A percentile compares a stretch with the other conserved stretches of the same genome.
These are phyloP conservation scores for Nannochloris sp. DNA, from an alignment of 139 green algal species.

Conservation along the genomic window DNA sequence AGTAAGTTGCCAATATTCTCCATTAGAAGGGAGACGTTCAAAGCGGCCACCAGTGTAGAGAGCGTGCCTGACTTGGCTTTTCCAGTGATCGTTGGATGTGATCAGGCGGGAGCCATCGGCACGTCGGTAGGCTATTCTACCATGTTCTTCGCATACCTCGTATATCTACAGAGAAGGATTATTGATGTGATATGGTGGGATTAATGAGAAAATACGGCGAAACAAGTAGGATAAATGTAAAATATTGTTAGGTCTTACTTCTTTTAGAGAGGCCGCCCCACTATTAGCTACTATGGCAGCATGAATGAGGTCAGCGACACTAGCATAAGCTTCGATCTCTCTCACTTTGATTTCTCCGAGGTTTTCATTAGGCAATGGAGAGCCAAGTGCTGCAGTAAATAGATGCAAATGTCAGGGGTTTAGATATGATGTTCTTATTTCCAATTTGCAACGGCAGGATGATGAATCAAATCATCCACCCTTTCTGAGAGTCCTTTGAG, in stretches of 20 bases:
- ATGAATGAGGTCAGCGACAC: slow-evolving; percentile 54
- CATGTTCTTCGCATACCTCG: slow-evolving; percentile 30
- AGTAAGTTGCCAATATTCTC: slow-evolving; percentile 19
- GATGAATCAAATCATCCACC: neutral
- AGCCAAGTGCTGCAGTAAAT: too few relatives aligned
- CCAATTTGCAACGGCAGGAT: too few relatives aligned
- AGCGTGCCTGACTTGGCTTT: slow-evolving; percentile 54
- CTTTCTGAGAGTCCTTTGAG: too few relatives aligned
- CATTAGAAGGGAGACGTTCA: slow-evolving; percentile 12
- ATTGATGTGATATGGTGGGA: too few relatives aligned
- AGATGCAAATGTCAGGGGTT: too few relatives aligned
- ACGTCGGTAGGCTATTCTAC: slow-evolving; percentile 51
- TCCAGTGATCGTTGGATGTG: slow-evolving; percentile 60
- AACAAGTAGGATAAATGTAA: too few relatives aligned
- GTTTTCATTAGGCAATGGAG: too few relatives aligned
- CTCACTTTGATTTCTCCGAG: slow-evolving; percentile 26
- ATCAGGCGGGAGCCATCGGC: slow-evolving; percentile 51
- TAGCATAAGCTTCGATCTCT: slow-evolving; percentile 41
- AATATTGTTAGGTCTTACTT: slow-evolving; percentile 10
- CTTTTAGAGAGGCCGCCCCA: slow-evolving; percentile 26
- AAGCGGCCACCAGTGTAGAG: slow-evolving; percentile 52
- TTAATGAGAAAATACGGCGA: neutral
- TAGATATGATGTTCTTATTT: too few relatives aligned
- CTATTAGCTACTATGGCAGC: slow-evolving; percentile 36
- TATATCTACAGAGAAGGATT: slow-evolving; percentile 34